phyloP scores from a whole-genome alignment of 2,329 filamentous ascomycete genomes.

The Elsinoe fawcettii region DNA sequence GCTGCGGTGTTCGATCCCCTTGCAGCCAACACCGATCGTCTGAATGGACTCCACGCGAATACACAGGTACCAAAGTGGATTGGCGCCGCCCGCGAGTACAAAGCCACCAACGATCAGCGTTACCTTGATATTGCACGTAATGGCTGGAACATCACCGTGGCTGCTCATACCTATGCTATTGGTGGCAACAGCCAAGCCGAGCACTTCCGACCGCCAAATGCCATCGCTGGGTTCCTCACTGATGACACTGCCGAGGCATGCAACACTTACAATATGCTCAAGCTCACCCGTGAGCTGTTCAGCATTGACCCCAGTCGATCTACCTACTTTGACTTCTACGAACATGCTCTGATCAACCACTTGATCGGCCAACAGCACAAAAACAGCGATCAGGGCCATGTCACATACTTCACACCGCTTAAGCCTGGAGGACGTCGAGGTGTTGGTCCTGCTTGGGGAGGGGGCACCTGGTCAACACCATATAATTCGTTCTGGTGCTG shows the following conservation, averaged over 20 bases:
- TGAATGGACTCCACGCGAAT: conserved; percentile 46
- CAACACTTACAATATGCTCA: conserved; percentile 53
- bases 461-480: conserved; percentile 48
- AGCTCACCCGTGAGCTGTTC: conserved; percentile 47
- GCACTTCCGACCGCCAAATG: conserved; percentile 43
- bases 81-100: conserved; percentile 43
- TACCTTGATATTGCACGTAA: conserved; percentile 46
- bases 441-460: conserved; percentile 47
- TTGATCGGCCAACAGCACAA: conserved; percentile 45
- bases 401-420: conserved; percentile 48
- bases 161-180: conserved; percentile 45
- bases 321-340: conserved; percentile 48
- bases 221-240: conserved; percentile 39
- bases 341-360: conserved; percentile 45
- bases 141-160: conserved; percentile 42
- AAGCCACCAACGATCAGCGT: conserved; percentile 38
- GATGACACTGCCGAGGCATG: conserved; percentile 46
- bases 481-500: conserved; percentile 50
- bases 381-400: conserved; percentile 38
- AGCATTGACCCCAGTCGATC: conserved; percentile 34
- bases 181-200: conserved; percentile 49
- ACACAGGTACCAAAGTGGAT: conserved; percentile 50
- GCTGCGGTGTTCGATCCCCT: conserved; percentile 42
- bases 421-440: conserved; percentile 42
- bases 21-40: conserved; percentile 37